Base-by-base conservation (phyloP, 108 stramenopile species). In the Thalassiosira profunda region DNA sequence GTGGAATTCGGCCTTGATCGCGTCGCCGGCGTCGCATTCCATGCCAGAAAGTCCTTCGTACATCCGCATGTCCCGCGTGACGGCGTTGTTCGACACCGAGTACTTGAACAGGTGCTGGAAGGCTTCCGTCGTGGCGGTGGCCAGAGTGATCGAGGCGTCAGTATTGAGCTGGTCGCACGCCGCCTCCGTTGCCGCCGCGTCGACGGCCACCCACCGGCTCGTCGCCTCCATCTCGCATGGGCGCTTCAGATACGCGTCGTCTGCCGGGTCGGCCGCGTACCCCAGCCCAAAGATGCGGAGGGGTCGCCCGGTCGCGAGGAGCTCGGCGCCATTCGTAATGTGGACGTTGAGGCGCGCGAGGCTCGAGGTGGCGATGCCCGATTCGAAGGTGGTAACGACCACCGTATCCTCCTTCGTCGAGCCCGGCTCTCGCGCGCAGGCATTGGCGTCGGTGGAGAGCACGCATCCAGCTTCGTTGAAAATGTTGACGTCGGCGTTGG, bases 381-480 rank as follows among this genome's bases (percentile, higher is more conserved):
- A n/a, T n/a, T n/a, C n/a, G 7, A 65, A n/a, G 8, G 49, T 65
- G 1, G 35, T 35, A 23, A 65, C 64, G n/a, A 65, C 64, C 2
- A 65, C 25, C 5, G 64, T 65, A 65, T 65, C 64, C 35, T 51
- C 51, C 40, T 52, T 52, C 9, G 52, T 52, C 2, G 28, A 11
- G 1, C 51, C 37, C n/a, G n/a, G n/a, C 26, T 51, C 36, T 4
- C 64, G 34, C 23, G 42, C 51, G 23, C 64, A 65, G 15, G 64
- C 64, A 51, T 51, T 65, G 1, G 48, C 42, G 24, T 52, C 49
- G 5, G 64, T 40, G 36, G 33, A 36, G n/a, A 69, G 35, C 28
- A 28, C 38, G 24, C 67, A 69, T 2, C 17, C 5, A 12, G 29
- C 43, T 45, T 69, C 67, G 18, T 69, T 69, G 23, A 69, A 60